phyloP scores from a whole-genome alignment of 2,329 filamentous ascomycete species.

The Xylariaceae sp. region DNA sequence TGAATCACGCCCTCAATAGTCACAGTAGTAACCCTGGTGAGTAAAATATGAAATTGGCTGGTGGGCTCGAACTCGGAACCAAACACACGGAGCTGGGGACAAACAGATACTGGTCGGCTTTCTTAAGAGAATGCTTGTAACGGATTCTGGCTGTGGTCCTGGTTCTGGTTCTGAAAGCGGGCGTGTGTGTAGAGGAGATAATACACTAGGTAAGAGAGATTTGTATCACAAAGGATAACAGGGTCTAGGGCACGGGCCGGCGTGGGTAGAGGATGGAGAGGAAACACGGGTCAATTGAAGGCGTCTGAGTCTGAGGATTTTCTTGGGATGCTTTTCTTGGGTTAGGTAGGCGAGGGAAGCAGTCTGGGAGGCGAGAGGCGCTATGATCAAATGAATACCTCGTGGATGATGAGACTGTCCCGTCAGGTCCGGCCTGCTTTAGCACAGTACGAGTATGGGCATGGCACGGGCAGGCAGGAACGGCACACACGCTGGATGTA shows the following conservation, averaged over 20 bases:
- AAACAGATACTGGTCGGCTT: conserved; percentile 15
- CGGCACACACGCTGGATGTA: background rate
- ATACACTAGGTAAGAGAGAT: background rate
- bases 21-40: conserved; percentile 13
- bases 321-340: no score
- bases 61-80: conserved; percentile 12
- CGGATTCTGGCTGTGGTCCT: no score
- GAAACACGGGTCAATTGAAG: background rate
- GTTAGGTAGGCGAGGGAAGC: background rate
- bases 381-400: background rate
- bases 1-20: conserved; percentile 22
- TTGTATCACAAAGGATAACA: conserved; percentile 17
- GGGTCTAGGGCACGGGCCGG: conserved; percentile 5
- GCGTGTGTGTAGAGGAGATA: background rate
- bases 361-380: background rate
- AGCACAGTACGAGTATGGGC: conserved; percentile 4
- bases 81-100: conserved; percentile 11
- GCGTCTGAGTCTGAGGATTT: background rate
- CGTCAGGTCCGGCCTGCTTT: conserved; percentile 4
- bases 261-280: background rate
- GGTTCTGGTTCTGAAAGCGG: conserved; percentile 13
- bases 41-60: conserved; percentile 7
- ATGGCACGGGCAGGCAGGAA: background rate
- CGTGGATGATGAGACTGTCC: conserved; percentile 5
- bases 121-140: background rate